Evolutionary conservation across 768 basidiomycete genomes (phyloP).

Genomic region (Trametes coccinea): DNA sequence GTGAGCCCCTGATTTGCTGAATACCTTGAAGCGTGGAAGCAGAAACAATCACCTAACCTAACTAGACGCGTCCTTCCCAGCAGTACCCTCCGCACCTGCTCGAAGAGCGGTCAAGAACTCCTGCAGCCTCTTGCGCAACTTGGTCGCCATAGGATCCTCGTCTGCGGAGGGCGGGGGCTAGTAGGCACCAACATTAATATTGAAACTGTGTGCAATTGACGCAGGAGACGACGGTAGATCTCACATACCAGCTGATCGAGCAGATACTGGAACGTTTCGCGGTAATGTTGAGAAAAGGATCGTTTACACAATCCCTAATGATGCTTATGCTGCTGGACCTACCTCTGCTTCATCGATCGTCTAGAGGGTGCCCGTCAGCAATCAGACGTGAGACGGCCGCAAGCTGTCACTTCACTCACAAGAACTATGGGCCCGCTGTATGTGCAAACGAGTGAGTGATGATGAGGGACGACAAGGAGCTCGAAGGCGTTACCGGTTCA

Average conservation of each 20-base stretch:
- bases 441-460: too few relatives aligned
- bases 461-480: too few relatives aligned
- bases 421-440: constrained; percentile 9
- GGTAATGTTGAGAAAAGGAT: not conserved
- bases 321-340: not conserved
- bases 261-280: constrained; percentile 12
- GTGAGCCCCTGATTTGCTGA: not conserved
- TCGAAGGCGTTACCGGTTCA: too few relatives aligned
- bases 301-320: too few relatives aligned
- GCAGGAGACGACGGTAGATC: not conserved
- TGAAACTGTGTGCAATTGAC: not conserved
- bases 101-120: constrained; percentile 16
- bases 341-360: constrained; percentile 24
- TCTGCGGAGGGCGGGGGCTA: constrained; percentile 19
- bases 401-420: not conserved
- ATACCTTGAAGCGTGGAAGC: not conserved
- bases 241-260: constrained; percentile 20
- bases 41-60: not conserved
- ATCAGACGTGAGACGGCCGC: not conserved
- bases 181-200: too few relatives aligned
- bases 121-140: constrained; percentile 17
- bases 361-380: not conserved
- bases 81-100: constrained; percentile 18
- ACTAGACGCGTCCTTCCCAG: not conserved
- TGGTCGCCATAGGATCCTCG: constrained; percentile 13